These are phyloP conservation scores for Aquilaria agallochum DNA, from an alignment of 441 rosid genomes.

Conservation along the genomic window DNA sequence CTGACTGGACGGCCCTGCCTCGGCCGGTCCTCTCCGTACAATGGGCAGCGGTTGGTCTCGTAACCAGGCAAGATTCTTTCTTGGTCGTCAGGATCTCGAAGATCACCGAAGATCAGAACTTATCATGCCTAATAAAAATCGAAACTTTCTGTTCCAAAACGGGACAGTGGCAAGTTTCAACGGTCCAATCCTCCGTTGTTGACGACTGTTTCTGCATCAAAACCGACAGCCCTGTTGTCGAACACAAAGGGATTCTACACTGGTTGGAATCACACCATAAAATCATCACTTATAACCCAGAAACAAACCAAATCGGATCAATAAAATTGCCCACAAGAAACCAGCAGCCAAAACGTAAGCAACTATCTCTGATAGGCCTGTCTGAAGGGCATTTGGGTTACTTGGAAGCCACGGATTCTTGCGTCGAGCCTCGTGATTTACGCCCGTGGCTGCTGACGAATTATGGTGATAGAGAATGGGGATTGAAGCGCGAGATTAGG, in stretches of 20 bases:
- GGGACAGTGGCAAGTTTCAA: conserved; percentile 1
- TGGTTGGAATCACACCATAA: conserved; percentile 12
- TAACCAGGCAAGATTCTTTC: background rate
- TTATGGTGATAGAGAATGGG: conserved; percentile 4
- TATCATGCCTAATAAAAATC: background rate
- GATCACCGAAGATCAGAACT: background rate
- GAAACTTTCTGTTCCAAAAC: conserved; percentile 9
- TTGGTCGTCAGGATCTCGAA: conserved; percentile 1
- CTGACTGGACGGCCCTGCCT: conserved; percentile 7
- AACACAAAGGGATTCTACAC: conserved; percentile 9
- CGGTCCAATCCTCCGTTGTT: conserved; percentile 2
- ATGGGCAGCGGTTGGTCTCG: conserved; percentile 9
- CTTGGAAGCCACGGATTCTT: conserved; percentile 9
- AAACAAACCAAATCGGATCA: background rate
- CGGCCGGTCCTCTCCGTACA: background rate
- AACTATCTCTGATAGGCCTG: conserved; percentile 2
- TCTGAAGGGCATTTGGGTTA: background rate
- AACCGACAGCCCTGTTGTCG: conserved; percentile 5
- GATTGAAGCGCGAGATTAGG: conserved; percentile 10
- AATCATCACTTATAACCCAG: conserved; percentile 10
- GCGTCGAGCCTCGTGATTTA: conserved; percentile 4
- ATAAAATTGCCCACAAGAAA: conserved; percentile 8
- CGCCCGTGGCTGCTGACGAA: background rate
- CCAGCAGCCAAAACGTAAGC: background rate
- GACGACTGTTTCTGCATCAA: conserved; percentile 7